Evolutionary conservation across 192 early-diverging fungal species (phyloP).

Genomic region (Entomortierella beljakovae): DNA sequence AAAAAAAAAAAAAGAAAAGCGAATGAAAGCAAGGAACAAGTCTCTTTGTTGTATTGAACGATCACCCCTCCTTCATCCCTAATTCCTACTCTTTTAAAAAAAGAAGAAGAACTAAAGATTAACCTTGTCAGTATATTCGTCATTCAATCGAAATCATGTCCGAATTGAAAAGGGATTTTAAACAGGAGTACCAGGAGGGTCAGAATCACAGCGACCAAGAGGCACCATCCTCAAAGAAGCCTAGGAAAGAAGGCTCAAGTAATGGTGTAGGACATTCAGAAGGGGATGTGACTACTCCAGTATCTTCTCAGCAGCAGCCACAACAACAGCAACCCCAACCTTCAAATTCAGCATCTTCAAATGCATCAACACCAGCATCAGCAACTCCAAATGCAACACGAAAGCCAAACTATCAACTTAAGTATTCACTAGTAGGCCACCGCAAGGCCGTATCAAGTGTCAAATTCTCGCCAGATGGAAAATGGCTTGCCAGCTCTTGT

Average conservation of each 20-base stretch:
- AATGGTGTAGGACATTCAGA: constrained; percentile 25
- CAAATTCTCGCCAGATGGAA: constrained; percentile 98
- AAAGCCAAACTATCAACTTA: constrained; percentile 87
- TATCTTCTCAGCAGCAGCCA: neutral
- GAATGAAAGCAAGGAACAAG: neutral
- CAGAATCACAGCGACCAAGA: constrained; percentile 23
- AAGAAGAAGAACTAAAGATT: too few relatives aligned
- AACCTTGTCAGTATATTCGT: too few relatives aligned
- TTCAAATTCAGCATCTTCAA: neutral
- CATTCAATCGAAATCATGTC: constrained; percentile 7
- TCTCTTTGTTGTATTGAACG: neutral
- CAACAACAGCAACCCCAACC: constrained; percentile 15
- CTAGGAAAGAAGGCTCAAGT: constrained; percentile 26
- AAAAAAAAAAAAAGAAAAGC: neutral
- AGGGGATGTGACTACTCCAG: neutral
- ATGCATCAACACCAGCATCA: constrained; percentile 12
- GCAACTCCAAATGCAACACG: constrained; percentile 20
- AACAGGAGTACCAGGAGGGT: constrained; percentile 32
- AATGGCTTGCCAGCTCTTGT: constrained; percentile 94
- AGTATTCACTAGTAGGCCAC: constrained; percentile 92
- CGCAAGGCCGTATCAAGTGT: constrained; percentile 94
- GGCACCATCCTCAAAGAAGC: constrained; percentile 29
- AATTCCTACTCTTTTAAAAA: too few relatives aligned
- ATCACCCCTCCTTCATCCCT: too few relatives aligned
- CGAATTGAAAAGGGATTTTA: constrained; percentile 48